A percentile compares a stretch with the other conserved stretches of the same genome.
Evolutionary conservation across 2,329 filamentous ascomycete genomes (phyloP).

Genomic region (Ascocoryne sarcoides): DNA sequence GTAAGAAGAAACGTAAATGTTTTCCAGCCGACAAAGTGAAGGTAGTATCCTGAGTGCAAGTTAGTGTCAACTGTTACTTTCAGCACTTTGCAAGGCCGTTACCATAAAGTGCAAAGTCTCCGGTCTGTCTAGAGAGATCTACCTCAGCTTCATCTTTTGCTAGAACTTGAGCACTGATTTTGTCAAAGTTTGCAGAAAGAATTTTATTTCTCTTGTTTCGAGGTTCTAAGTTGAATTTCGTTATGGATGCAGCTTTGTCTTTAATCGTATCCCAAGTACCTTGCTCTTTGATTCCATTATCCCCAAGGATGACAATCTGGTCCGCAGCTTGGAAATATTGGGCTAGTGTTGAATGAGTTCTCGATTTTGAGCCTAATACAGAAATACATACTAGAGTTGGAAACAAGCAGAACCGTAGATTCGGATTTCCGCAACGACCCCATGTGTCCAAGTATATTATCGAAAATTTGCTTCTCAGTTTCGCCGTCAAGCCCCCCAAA

Average conservation of each 20-base stretch:
- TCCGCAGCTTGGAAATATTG: slow-evolving; percentile 33
- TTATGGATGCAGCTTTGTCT: too few species aligned
- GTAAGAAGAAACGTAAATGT: not conserved
- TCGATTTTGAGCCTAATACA: not conserved
- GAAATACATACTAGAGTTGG: slow-evolving; percentile 14
- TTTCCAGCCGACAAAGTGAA: not conserved
- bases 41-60: slow-evolving; percentile 2
- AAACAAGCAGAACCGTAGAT: slow-evolving; percentile 36
- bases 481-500: slow-evolving; percentile 38
- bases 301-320: slow-evolving; percentile 30
- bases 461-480: slow-evolving; percentile 36
- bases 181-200: slow-evolving; percentile 12
- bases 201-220: slow-evolving; percentile 18
- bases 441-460: slow-evolving; percentile 31
- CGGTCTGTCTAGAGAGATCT: slow-evolving; percentile 18
- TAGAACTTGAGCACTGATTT: slow-evolving; percentile 10
- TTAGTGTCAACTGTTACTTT: not conserved
- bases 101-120: slow-evolving; percentile 19
- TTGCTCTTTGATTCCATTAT: slow-evolving; percentile 26
- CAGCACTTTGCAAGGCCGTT: not conserved
- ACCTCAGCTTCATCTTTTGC: slow-evolving; percentile 15
- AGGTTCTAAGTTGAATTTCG: slow-evolving; percentile 20
- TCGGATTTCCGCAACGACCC: slow-evolving; percentile 34
- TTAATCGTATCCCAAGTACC: slow-evolving; percentile 27
- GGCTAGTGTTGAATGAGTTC: slow-evolving; percentile 19